These are phyloP conservation scores for Lactifluus volemus DNA, from an alignment of 768 basidiomycete species.

Conservation along the genomic window DNA sequence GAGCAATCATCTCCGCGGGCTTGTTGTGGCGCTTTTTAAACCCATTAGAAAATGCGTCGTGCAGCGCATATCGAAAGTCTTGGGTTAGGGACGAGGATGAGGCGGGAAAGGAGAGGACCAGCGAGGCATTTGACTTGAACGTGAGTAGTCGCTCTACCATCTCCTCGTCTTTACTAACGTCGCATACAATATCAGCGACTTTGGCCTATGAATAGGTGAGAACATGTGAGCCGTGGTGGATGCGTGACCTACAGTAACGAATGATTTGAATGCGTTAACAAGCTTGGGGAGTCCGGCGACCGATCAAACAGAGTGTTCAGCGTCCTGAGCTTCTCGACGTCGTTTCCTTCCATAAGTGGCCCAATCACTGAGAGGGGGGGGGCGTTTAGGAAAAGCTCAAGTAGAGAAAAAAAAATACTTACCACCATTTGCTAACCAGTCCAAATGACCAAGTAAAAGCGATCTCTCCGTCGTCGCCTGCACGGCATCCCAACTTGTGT, in stretches of 20 bases:
- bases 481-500: conserved; percentile 41
- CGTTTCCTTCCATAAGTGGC: conserved; percentile 39
- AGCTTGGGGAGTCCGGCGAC: conserved; percentile 48
- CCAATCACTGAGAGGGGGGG: conserved; percentile 38
- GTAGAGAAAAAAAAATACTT: neutral
- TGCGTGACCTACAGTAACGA: conserved; percentile 44
- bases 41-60: conserved; percentile 62
- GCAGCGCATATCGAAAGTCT: conserved; percentile 57
- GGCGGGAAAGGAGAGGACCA: conserved; percentile 44
- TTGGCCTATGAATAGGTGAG: conserved; percentile 32
- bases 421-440: conserved; percentile 39
- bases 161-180: conserved; percentile 51
- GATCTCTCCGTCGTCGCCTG: conserved; percentile 47
- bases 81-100: conserved; percentile 27
- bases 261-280: conserved; percentile 49
- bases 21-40: conserved; percentile 73
- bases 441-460: conserved; percentile 36
- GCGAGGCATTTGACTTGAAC: conserved; percentile 53
- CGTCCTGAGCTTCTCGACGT: conserved; percentile 34
- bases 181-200: conserved; percentile 59
- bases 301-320: conserved; percentile 59
- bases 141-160: conserved; percentile 71
- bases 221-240: neutral
- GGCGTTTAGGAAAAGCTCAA: neutral
- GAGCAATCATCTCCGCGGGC: conserved; percentile 91